A percentile compares a stretch with the other conserved stretches of the same genome.
These are phyloP conservation scores for Jaltomata sinuosa DNA, from an alignment of 257 asterid genomes.

Conservation along the genomic window DNA sequence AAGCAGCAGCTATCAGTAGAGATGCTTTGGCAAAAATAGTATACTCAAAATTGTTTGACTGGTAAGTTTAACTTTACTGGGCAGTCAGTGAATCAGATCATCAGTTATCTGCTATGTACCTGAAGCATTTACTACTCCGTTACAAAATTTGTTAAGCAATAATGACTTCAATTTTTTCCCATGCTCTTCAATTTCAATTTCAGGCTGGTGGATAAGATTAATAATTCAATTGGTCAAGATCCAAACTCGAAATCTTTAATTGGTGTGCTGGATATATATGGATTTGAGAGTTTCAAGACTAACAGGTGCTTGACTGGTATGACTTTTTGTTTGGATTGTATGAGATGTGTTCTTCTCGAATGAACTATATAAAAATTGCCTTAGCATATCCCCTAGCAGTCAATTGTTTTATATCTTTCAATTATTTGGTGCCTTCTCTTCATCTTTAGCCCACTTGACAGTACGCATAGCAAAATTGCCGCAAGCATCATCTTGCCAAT, in stretches of 20 bases:
- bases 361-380: background rate
- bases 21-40: slow-evolving; percentile 20
- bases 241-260: slow-evolving; percentile 55
- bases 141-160: background rate
- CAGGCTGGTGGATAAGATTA: slow-evolving; percentile 81
- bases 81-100: background rate
- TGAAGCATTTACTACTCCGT: background rate
- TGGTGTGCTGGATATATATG: slow-evolving; percentile 82
- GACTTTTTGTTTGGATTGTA: slow-evolving; percentile 44
- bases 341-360: slow-evolving; percentile 14
- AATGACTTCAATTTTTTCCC: background rate
- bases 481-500: background rate
- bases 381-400: background rate
- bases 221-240: slow-evolving; percentile 72
- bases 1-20: slow-evolving; percentile 19
- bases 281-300: slow-evolving; percentile 91
- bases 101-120: background rate
- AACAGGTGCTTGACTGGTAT: slow-evolving; percentile 88
- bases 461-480: background rate
- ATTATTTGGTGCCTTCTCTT: background rate
- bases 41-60: slow-evolving; percentile 19
- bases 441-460: background rate
- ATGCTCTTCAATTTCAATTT: background rate
- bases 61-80: slow-evolving; percentile 6
- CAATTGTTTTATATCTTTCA: background rate